Evolutionary conservation across 345 rosid species (phyloP).

Genomic region (Brassica nigra): DNA sequence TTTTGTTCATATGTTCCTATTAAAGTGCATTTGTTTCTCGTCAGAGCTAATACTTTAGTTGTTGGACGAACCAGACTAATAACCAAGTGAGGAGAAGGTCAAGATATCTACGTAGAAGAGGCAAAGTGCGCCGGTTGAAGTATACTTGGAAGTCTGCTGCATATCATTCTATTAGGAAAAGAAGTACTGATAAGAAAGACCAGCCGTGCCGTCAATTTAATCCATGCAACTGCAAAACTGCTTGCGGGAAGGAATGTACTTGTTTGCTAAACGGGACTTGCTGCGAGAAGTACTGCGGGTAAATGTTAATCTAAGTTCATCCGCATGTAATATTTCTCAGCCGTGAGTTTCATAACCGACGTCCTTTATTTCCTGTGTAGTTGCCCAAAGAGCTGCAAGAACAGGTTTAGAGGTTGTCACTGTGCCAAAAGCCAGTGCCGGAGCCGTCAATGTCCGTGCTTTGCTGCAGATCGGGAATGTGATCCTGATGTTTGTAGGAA

Average conservation of each 20-base stretch:
- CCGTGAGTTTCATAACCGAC: conserved; percentile 23
- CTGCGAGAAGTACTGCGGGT: conserved; percentile 99
- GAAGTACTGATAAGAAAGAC: conserved; percentile 89
- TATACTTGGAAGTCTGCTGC: conserved; percentile 99
- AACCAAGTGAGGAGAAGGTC: conserved; percentile 93
- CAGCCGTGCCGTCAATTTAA: conserved; percentile 99
- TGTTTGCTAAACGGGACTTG: conserved; percentile 94
- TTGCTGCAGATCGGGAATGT: conserved; percentile 99
- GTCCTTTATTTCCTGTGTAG: conserved; percentile 44
- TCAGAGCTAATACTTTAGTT: conserved; percentile 17
- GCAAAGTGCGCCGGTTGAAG: conserved; percentile 95
- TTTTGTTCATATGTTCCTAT: conserved; percentile 1
- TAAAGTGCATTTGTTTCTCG: not conserved
- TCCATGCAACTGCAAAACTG: conserved; percentile 90
- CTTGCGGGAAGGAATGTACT: conserved; percentile 92
- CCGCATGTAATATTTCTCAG: not conserved
- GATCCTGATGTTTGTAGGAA: conserved; percentile 99
- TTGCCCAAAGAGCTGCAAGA: conserved; percentile 95
- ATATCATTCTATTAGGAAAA: conserved; percentile 92
- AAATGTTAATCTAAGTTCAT: conserved; percentile 42
- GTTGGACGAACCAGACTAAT: conserved; percentile 53
- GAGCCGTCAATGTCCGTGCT: conserved; percentile 99
- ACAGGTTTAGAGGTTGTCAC: conserved; percentile 99
- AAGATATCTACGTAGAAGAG: conserved; percentile 88
- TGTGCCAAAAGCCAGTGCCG: conserved; percentile 99